Conservation (phyloP, 129 eudicot genomes). For the Pulicaria dysenterica region DNA sequence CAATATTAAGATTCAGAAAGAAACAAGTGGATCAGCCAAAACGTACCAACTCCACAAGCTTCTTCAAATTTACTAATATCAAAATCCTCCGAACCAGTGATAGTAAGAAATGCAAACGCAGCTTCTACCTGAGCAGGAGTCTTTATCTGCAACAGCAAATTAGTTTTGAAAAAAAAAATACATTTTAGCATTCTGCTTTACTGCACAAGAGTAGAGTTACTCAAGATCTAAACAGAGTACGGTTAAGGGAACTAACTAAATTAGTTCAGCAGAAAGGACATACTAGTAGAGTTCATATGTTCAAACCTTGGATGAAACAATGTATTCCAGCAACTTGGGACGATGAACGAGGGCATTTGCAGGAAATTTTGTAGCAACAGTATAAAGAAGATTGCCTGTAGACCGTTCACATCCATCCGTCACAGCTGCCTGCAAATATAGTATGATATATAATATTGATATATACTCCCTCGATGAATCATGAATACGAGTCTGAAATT, state of each 20-base stretch:
- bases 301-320: slow-evolving; percentile 73
- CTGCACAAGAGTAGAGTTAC: not conserved
- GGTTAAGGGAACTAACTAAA: not conserved
- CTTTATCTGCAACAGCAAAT: slow-evolving; percentile 57
- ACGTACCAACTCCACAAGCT: slow-evolving; percentile 22
- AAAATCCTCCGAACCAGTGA: slow-evolving; percentile 57
- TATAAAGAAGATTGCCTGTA: slow-evolving; percentile 75
- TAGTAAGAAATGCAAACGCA: slow-evolving; percentile 69
- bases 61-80: slow-evolving; percentile 37
- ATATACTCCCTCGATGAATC: too few species aligned
- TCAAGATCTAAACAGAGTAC: not conserved
- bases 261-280: not conserved
- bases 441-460: not conserved
- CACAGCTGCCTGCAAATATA: slow-evolving; percentile 62
- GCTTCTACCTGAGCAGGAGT: slow-evolving; percentile 92
- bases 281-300: not conserved
- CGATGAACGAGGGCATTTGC: slow-evolving; percentile 87
- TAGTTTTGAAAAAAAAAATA: too few species aligned
- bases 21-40: not conserved
- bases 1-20: not conserved
- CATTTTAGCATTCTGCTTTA: too few species aligned
- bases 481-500: too few species aligned
- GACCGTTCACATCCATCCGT: slow-evolving; percentile 79
- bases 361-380: slow-evolving; percentile 86
- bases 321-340: slow-evolving; percentile 61